Evolutionary conservation across 148 eudicot genomes (phyloP).

Genomic region (Arbutus unedo): DNA sequence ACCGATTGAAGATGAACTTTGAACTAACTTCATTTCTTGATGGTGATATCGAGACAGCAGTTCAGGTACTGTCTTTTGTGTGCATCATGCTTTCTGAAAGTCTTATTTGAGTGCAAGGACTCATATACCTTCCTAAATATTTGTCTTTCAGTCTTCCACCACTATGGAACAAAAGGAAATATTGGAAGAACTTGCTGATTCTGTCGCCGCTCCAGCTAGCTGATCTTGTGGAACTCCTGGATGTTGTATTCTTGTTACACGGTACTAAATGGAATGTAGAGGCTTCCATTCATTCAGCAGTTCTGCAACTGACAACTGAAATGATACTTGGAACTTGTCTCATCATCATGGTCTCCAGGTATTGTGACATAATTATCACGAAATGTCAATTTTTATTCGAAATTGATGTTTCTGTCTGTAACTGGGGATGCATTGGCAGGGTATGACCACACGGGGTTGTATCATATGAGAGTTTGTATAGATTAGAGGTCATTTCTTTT

Average conservation of each 20-base stretch:
- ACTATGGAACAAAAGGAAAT: conserved; percentile 80
- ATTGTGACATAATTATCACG: background rate
- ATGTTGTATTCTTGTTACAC: conserved; percentile 23
- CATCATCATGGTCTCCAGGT: background rate
- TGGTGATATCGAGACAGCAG: conserved; percentile 85
- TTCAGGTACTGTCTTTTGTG: conserved; percentile 53
- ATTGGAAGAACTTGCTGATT: conserved; percentile 80
- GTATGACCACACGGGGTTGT: background rate
- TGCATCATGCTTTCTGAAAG: background rate
- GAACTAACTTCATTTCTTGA: conserved; percentile 77
- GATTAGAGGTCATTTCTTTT: background rate
- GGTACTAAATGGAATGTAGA: background rate
- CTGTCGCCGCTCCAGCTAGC: conserved; percentile 42
- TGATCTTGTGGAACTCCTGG: conserved; percentile 9
- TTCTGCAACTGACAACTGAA: conserved; percentile 1
- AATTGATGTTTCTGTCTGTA: background rate
- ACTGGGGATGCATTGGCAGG: conserved; percentile 2
- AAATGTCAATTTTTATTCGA: background rate
- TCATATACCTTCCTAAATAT: background rate
- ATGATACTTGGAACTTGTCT: background rate
- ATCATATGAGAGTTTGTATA: background rate
- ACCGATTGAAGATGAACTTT: conserved; percentile 90
- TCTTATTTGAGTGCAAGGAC: background rate
- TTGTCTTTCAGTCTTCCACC: conserved; percentile 66
- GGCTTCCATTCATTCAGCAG: background rate